Conservation (phyloP, 2,329 filamentous ascomycete species). For the Aspergillus pseudoterreus region DNA sequence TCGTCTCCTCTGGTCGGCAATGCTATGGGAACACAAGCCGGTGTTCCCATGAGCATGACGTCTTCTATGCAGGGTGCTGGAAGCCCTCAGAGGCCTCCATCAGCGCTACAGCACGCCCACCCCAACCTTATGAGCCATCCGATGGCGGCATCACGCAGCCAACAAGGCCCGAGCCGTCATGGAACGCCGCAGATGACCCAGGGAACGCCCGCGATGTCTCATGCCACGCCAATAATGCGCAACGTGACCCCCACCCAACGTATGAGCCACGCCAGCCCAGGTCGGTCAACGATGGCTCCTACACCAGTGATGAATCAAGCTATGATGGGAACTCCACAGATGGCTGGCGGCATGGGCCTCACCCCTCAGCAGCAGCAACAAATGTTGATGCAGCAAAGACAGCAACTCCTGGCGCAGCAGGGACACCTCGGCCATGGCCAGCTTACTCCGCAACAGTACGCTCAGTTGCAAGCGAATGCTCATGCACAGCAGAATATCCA, state of each 20-base stretch:
- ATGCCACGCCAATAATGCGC: conserved; percentile 46
- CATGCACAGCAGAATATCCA: conserved; percentile 47
- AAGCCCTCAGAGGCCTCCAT: conserved; percentile 44
- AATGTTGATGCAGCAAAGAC: conserved; percentile 34
- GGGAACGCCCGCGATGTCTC: conserved; percentile 44
- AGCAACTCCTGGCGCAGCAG: conserved; percentile 38
- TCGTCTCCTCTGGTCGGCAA: conserved; percentile 44
- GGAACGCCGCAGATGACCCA: conserved; percentile 48
- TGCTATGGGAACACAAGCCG: conserved; percentile 35
- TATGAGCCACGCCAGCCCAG: conserved; percentile 45
- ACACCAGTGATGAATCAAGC: conserved; percentile 45
- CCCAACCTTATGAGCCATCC: conserved; percentile 43
- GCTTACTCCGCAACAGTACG: conserved; percentile 40
- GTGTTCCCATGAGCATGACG: conserved; percentile 44
- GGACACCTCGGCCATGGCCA: conserved; percentile 31
- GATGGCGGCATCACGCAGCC: conserved; percentile 44
- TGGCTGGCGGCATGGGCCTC: conserved; percentile 32
- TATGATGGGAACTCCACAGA: conserved; percentile 39
- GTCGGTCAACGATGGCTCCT: conserved; percentile 37
- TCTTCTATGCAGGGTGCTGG: conserved; percentile 44
- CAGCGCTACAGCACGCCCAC: conserved; percentile 46
- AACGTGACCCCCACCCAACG: conserved; percentile 46
- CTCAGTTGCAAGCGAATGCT: conserved; percentile 41
- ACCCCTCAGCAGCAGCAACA: conserved; percentile 43
- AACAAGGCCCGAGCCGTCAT: conserved; percentile 45